A percentile compares a stretch with the other conserved stretches of the same genome.
Conservation (phyloP, 257 asterid genomes). For the Solanum habrochaites region DNA sequence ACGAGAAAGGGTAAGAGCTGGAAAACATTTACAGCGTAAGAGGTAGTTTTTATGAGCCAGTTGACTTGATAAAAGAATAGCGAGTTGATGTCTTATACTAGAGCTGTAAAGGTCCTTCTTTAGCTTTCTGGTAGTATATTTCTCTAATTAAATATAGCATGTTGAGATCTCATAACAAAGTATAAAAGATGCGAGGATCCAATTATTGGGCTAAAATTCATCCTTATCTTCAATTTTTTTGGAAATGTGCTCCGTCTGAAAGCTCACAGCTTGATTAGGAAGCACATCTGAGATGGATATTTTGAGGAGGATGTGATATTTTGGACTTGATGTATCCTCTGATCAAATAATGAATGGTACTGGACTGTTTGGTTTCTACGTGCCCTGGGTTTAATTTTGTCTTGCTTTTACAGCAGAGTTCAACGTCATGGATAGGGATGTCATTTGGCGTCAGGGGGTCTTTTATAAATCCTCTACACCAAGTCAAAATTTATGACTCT, state of each 20-base stretch:
- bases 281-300: neutral
- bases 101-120: neutral
- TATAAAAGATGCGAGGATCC: neutral
- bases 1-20: neutral
- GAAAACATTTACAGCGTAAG: neutral
- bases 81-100: neutral
- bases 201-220: neutral
- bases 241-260: neutral
- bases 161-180: neutral
- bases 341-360: neutral
- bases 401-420: neutral
- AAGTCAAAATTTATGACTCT: neutral
- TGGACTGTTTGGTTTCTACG: neutral
- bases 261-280: neutral
- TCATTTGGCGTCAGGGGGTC: neutral
- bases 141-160: neutral
- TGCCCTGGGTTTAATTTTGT: neutral
- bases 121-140: neutral
- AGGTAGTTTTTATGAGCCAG: neutral
- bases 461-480: neutral
- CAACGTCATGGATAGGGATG: neutral
- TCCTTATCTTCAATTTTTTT: neutral
- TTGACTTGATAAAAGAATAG: neutral
- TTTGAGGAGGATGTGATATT: neutral
- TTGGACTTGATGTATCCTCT: neutral